phyloP scores from a whole-genome alignment of 345 rosid species.

The Salix viminalis region DNA sequence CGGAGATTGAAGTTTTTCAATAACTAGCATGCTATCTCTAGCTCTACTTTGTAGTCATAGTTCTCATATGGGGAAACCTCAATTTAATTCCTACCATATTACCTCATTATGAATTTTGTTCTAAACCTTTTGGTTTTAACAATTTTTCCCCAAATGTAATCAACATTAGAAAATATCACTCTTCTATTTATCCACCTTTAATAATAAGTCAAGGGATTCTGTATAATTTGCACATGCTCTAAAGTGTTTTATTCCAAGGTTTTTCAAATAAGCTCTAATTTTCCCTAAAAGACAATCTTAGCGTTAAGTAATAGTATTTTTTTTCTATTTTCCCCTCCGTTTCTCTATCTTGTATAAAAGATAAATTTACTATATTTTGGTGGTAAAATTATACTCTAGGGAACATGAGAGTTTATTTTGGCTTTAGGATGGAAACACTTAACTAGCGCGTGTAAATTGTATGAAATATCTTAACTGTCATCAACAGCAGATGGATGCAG shows the following conservation, averaged over 20 bases:
- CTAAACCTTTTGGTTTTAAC: not conserved
- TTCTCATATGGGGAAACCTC: not conserved
- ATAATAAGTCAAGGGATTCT: not conserved
- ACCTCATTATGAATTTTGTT: not conserved
- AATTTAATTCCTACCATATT: not conserved
- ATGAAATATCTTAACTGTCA: not conserved
- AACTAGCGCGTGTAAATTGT: not conserved
- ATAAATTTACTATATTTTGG: not conserved
- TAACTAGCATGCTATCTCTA: not conserved
- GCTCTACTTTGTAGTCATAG: not conserved
- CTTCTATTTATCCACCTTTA: not conserved
- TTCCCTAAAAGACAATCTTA: not conserved
- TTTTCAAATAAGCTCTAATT: not conserved
- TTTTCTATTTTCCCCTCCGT: not conserved
- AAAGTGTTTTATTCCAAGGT: not conserved
- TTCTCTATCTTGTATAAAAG: not conserved
- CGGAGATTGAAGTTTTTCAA: not conserved
- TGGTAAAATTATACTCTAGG: not conserved
- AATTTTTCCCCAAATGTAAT: not conserved
- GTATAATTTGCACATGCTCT: not conserved
- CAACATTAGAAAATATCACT: not conserved
- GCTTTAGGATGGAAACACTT: not conserved
- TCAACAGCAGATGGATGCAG: not conserved
- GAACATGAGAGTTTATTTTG: not conserved
- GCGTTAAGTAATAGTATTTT: no score